Conservation (phyloP, 495 filamentous ascomycete genomes). For the Xanthoparmelia taractica region DNA sequence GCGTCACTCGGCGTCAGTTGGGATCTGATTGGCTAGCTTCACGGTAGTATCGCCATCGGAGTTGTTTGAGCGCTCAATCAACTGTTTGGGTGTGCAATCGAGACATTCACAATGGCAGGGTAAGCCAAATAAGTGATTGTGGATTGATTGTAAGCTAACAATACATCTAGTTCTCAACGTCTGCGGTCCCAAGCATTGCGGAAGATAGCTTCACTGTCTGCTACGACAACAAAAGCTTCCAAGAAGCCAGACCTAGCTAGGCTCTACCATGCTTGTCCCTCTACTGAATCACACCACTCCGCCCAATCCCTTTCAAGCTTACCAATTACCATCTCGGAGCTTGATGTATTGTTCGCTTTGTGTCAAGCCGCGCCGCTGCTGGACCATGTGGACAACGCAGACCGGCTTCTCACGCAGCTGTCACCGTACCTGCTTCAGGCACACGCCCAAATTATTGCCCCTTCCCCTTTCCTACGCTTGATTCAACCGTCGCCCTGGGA, state of each 20-base stretch:
- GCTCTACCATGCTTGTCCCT: conserved; percentile 50
- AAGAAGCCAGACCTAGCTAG: conserved; percentile 57
- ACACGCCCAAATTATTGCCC: conserved; percentile 63
- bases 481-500: conserved; percentile 90
- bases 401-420: conserved; percentile 64
- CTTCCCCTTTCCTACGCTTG: conserved; percentile 72
- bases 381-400: conserved; percentile 56
- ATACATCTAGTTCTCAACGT: conserved; percentile 3
- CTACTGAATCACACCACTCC: conserved; percentile 31
- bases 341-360: conserved; percentile 80
- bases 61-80: not conserved
- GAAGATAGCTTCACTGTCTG: conserved; percentile 60
- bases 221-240: conserved; percentile 44
- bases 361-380: conserved; percentile 77
- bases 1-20: not conserved
- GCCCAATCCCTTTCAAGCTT: not conserved
- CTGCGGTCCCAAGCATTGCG: conserved; percentile 50
- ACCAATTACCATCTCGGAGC: conserved; percentile 54
- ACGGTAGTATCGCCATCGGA: not conserved
- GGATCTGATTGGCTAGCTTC: not conserved
- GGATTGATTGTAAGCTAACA: not conserved
- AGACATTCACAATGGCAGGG: conserved; percentile 8
- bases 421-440: conserved; percentile 77
- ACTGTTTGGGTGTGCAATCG: not conserved
- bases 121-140: not conserved